Evolutionary conservation across 2,329 filamentous ascomycete species (phyloP), one percentile per base, ranked within the genome.

Genomic region (Gliomastix tumulicola): DNA sequence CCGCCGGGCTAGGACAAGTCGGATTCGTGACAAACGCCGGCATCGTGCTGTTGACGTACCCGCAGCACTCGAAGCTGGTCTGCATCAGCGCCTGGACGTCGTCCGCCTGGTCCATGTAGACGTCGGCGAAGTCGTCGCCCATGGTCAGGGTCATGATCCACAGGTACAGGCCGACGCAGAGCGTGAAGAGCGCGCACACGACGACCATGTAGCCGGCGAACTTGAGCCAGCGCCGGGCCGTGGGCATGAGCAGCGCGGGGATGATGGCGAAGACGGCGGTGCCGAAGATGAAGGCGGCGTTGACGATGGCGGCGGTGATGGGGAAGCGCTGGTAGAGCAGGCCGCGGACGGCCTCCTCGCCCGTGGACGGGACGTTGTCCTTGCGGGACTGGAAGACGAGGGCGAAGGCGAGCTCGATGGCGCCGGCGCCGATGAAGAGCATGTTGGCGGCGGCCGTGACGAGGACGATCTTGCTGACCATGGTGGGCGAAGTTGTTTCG

Each of bases 141-240:
- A 81, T 81, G 48, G 69, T 72, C 47, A 92, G 64, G 3, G 86
- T 90, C 49, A 80, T 65, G 51, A 88, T 74, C 86, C 83, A 88
- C 43, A 87, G 66, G 43, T 71, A 69, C 33, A 86, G 61, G 31
- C 83, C 83, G 23, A 87, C 62, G 38, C 74, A 60, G 51, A 87
- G 60, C 16, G 76, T 84, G 58, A 84, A 82, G 35, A 84, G 39
- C 3, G 65, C 73, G 52, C 73, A 79, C 30, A 77, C 38, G n/a
- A 76, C 67, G 28, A 82, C 62, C 52, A 84, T 57, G 62, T 77
- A 84, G 34, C 75, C 79, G 39, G 81, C 76, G 13, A 80, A 43
- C 57, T 87, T 86, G 49, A 90, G 70, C 76, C 80, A 85, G 44
- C 71, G 68, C 44, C 84, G 73, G 35, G 71, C 76, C 34, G 70